Evolutionary conservation across 2,329 filamentous ascomycete genomes (phyloP), one percentile per base, ranked within the genome.

Genomic region (Dactylellina drechsleri): DNA sequence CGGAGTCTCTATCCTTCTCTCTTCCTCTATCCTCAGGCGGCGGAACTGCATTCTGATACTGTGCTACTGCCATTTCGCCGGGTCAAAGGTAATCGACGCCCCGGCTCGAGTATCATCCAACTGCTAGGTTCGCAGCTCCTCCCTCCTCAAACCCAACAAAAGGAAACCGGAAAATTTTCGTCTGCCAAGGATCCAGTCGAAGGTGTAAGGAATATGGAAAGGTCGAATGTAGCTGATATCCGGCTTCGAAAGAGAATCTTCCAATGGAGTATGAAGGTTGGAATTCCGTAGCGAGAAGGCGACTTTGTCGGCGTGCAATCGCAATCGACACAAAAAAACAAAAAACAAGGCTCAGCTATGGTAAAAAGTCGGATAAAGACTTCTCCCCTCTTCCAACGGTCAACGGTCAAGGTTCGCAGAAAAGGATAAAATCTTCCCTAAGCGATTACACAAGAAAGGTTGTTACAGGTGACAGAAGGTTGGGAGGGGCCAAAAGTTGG

Each of bases 1-100:
- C 71, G 8, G 71, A 66, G 28, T 75, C 71, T 18, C 71, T 68
- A 62, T 75, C 71, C 40, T 75, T 75, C 31, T 75, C 71, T 43
- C 65, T 64, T 15, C 71, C 65, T 23, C 57, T 58, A 45, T 75
- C 71, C 28, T 75, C 71, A 41, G 64, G 23, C 53, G 71, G 71
- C 64, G 71, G 71, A 10, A 75, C 71, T 45, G 64, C 58, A 52
- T 75, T 64, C 53, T 68, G 64, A 23, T 68, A 75, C 49, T 75
- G 71, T 57, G 71, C 16, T 28, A 75, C 71, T 56, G 71, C 71
- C 71, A 75, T 75, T 50, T 67, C 47, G 40, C 18, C 43, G 45
- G 58, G 45, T 68, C 31, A 36, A 53, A 54, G 6, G 10, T 58
- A 2, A 54, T 20, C 61, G 52, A 49, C 40, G 43, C 58, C 40